Evolutionary conservation across 441 rosid species (phyloP), one percentile per base, ranked within the genome.

Genomic region (Bocquillonia castaneifolia): DNA sequence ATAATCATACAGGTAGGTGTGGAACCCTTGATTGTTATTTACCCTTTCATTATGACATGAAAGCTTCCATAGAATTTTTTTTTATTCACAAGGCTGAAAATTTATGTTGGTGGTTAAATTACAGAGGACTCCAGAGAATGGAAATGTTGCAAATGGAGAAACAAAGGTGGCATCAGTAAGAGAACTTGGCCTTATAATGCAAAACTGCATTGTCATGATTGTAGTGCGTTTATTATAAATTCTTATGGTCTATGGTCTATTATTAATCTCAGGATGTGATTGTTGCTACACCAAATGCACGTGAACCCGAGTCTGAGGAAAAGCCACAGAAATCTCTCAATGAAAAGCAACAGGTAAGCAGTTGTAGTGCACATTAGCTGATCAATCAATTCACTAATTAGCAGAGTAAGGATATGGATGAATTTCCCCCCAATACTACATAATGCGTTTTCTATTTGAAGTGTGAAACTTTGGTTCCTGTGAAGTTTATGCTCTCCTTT

Each of bases 281-380:
- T 64, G 80, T 84, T 73, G 73, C 88, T 73, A 72, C 81, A 50
- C 76, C 86, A 59, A 82, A 71, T 76, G 69, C 79, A 37, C 90
- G 93, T 45, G 94, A 88, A 65, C 90, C 94, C 62, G 98, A 87
- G 76, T 91, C 97, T n/a, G 98, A 96, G 80, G 97, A 91, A 79
- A 96, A 91, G 68, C 98, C 98, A 58, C 99, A 90, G 83, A 93
- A 91, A 74, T 81, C 88, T 73, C 93, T 96, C 34, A 96, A 91
- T 74, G 98, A 96, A 81, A 96, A 85, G 84, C 99, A 96, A 82
- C 98, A 90, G 97, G 99, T 88, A 67, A 63, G 79, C 63, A 59
- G 63, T 64, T 53, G 34, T 40, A 7, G 23, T 63, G 51, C 45
- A 6, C 57, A 45, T 54, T 28, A 18, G 3, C 58, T 70, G 45